phyloP scores from a whole-genome alignment of 805 yeast genomes.

The Blastobotrys attinorum region DNA sequence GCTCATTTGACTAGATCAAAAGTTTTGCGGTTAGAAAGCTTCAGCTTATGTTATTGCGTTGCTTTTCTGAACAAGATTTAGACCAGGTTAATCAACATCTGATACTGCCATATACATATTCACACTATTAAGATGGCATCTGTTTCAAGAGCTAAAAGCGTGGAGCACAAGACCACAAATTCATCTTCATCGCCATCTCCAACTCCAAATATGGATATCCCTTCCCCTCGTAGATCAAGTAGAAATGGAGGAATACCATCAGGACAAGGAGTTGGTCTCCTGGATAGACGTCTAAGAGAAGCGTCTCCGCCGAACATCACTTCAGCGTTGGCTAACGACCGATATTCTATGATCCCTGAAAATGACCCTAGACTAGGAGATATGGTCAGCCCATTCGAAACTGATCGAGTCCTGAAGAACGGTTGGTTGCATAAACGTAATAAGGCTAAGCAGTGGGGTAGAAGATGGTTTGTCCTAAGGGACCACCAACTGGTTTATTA shows the following conservation, averaged over 20 bases:
- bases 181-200: no score
- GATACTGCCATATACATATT: no score
- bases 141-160: neutral
- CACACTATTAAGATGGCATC: no score
- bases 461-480: slow-evolving; percentile 32
- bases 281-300: neutral
- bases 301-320: no score
- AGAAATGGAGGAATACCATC: neutral
- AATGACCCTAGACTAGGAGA: neutral
- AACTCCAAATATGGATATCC: neutral
- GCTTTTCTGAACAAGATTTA: no score
- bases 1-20: no score
- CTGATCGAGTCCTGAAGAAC: slow-evolving; percentile 14
- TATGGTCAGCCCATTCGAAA: neutral
- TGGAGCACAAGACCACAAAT: no score
- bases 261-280: neutral
- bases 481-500: slow-evolving; percentile 26
- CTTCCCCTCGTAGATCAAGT: neutral
- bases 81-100: no score
- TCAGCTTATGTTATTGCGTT: no score
- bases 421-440: slow-evolving; percentile 28
- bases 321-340: no score
- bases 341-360: neutral
- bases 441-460: slow-evolving; percentile 23
- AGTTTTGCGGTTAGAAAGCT: no score